A percentile compares a stretch with the other conserved stretches of the same genome.
Evolutionary conservation across 78 protist species (phyloP).

Genomic region (Polysphondylium violaceum): DNA sequence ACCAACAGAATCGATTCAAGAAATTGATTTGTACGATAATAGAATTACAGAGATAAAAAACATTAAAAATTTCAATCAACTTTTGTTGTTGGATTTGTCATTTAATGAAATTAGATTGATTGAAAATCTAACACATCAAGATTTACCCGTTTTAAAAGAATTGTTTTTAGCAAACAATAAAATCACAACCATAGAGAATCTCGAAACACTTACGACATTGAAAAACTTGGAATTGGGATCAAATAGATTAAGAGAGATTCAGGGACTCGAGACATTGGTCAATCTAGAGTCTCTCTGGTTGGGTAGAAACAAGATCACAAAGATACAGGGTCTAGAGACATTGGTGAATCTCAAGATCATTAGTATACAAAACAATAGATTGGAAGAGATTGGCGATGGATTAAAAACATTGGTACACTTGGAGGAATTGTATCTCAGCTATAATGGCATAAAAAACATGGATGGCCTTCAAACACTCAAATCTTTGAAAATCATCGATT

Average conservation of each 20-base stretch:
- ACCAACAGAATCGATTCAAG: background rate
- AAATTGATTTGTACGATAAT: conserved; percentile 72
- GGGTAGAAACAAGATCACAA: conserved; percentile 75
- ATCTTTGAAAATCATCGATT: conserved; percentile 24
- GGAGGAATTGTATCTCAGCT: conserved; percentile 53
- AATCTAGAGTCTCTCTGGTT: conserved; percentile 67
- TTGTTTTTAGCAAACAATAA: conserved; percentile 70
- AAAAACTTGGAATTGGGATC: conserved; percentile 69
- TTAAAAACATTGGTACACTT: conserved; percentile 17
- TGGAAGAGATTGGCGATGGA: conserved; percentile 52
- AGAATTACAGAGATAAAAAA: conserved; percentile 55
- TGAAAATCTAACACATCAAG: conserved; percentile 17
- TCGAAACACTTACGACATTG: conserved; percentile 30
- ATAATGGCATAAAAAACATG: conserved; percentile 76
- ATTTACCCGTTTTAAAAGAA: conserved; percentile 54
- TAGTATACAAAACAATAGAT: conserved; percentile 59
- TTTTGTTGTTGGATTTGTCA: conserved; percentile 68
- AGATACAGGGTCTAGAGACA: conserved; percentile 6
- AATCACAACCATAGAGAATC: conserved; percentile 41
- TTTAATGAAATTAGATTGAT: conserved; percentile 66
- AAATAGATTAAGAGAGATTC: conserved; percentile 74
- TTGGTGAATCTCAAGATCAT: conserved; percentile 31
- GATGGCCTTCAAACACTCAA: conserved; percentile 50
- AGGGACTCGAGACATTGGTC: conserved; percentile 27
- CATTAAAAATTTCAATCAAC: conserved; percentile 2